Evolutionary conservation across 805 yeast species (phyloP).

Genomic region (Tetrapisispora arboricola): DNA sequence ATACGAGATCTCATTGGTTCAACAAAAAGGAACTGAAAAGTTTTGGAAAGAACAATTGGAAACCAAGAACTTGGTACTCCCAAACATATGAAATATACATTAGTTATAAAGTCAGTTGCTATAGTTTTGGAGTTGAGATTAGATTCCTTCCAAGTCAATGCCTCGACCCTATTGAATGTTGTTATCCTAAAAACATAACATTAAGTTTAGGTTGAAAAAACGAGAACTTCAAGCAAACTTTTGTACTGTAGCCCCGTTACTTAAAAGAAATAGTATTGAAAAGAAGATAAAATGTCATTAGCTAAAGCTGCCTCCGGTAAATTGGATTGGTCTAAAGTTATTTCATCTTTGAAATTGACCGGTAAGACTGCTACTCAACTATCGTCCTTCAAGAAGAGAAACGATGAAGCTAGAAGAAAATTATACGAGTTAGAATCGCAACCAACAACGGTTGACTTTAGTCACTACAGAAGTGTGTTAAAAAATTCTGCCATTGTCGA

Average conservation of each 20-base stretch:
- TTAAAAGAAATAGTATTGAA: too few relatives aligned
- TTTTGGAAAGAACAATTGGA: neutral
- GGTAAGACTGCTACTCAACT: conserved; percentile 85
- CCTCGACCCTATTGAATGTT: too few relatives aligned
- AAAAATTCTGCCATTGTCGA: conserved; percentile 72
- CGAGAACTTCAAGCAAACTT: too few relatives aligned
- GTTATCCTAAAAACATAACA: too few relatives aligned
- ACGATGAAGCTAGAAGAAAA: conserved; percentile 91
- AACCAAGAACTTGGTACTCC: neutral
- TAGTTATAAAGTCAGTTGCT: too few relatives aligned
- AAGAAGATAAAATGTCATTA: conserved; percentile 20
- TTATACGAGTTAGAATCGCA: conserved; percentile 61
- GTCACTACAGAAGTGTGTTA: conserved; percentile 66
- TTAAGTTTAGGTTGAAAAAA: too few relatives aligned
- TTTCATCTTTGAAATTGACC: conserved; percentile 79
- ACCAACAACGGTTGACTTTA: conserved; percentile 70
- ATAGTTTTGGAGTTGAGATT: too few relatives aligned
- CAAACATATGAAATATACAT: too few relatives aligned
- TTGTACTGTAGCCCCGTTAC: too few relatives aligned
- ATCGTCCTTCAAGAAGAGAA: conserved; percentile 93
- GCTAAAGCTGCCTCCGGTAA: conserved; percentile 60
- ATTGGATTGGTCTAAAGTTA: conserved; percentile 91
- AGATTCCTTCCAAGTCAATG: too few relatives aligned
- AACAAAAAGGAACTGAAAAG: too few relatives aligned
- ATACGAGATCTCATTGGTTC: conserved; percentile 1